A percentile compares a stretch with the other conserved stretches of the same genome.
Evolutionary conservation across 2,329 filamentous ascomycete genomes (phyloP).

Genomic region (Microascus cirrosus): DNA sequence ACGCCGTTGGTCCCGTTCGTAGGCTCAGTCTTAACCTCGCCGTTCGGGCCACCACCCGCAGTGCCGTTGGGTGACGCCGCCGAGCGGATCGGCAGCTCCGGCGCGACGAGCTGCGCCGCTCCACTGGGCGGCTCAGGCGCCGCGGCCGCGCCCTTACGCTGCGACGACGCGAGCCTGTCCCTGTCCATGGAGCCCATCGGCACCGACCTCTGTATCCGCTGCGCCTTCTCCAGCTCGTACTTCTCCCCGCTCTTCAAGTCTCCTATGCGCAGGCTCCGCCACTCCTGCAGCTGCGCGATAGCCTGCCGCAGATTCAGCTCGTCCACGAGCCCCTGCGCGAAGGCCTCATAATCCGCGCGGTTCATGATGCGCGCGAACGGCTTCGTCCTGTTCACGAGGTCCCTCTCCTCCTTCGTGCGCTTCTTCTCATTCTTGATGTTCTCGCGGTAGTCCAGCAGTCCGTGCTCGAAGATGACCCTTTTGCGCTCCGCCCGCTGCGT

Average conservation of each 20-base stretch:
- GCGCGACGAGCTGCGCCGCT: constrained; percentile 64
- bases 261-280: constrained; percentile 74
- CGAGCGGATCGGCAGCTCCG: constrained; percentile 59
- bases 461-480: constrained; percentile 93
- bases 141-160: constrained; percentile 56
- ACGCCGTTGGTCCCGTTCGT: constrained; percentile 29
- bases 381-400: constrained; percentile 85
- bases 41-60: constrained; percentile 11
- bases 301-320: constrained; percentile 87
- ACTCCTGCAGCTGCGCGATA: constrained; percentile 85
- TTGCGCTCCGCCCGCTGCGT: constrained; percentile 89
- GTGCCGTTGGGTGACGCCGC: constrained; percentile 16
- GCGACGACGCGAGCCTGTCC: constrained; percentile 59
- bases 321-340: constrained; percentile 76
- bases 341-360: constrained; percentile 74
- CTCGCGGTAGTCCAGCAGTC: constrained; percentile 84
- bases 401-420: constrained; percentile 87
- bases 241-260: constrained; percentile 81
- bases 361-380: constrained; percentile 98
- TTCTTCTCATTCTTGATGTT: constrained; percentile 88
- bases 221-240: constrained; percentile 80
- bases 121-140: constrained; percentile 62
- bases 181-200: constrained; percentile 78
- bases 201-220: constrained; percentile 56
- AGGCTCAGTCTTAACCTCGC: constrained; percentile 11